A percentile compares a stretch with the other conserved stretches of the same genome.
Conservation (phyloP, 257 asterid species). For the Petunia axillaris region DNA sequence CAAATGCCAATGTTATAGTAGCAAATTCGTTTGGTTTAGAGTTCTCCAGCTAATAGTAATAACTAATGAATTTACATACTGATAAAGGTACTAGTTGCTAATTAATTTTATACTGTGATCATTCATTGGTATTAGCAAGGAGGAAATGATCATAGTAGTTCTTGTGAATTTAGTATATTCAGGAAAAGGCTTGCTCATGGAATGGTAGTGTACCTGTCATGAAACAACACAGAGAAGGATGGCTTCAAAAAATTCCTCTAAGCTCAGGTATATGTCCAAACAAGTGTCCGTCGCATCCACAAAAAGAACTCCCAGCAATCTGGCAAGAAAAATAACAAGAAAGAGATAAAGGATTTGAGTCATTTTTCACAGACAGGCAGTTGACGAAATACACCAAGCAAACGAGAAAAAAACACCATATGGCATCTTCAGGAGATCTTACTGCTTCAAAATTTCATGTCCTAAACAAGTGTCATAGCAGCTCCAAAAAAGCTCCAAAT, state of each 20-base stretch:
- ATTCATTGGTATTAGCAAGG: not conserved
- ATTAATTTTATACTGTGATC: not conserved
- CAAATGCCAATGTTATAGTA: not conserved
- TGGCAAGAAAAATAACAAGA: not conserved
- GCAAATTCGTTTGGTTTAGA: not conserved
- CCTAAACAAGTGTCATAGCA: too few relatives aligned
- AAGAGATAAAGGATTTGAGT: not conserved
- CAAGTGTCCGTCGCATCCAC: not conserved
- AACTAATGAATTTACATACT: not conserved
- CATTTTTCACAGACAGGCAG: not conserved
- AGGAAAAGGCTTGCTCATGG: not conserved
- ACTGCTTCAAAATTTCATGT: too few relatives aligned
- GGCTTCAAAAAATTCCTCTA: not conserved
- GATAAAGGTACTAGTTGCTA: not conserved
- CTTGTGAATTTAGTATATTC: conserved; percentile 1
- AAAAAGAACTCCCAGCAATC: not conserved
- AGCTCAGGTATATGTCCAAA: not conserved
- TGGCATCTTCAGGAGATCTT: too few relatives aligned
- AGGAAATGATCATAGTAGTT: conserved; percentile 12
- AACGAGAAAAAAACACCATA: not conserved
- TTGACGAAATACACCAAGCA: conserved; percentile 13
- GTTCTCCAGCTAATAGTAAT: not conserved
- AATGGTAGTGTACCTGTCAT: not conserved
- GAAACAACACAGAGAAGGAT: not conserved
- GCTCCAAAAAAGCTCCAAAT: too few relatives aligned